Base-by-base conservation (phyloP, 495 filamentous ascomycete genomes). In the Tuber melanosporum region DNA sequence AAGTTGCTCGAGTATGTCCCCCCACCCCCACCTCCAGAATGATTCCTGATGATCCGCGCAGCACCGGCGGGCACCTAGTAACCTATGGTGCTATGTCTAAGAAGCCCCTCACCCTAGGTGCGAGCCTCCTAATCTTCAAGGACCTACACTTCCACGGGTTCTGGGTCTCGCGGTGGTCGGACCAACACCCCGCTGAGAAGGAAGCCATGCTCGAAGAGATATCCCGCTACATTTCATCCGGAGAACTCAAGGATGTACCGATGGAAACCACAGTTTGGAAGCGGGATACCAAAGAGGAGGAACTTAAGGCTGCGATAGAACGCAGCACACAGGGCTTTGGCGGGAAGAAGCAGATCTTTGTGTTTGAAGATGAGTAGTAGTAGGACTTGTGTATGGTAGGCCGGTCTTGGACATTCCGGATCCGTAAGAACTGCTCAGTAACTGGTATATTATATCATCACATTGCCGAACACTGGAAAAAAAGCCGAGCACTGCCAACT, bases 71-170 rank as follows among this genome's bases (percentile, higher is more conserved):
- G 3, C 89, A 91, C 71, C 87, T 98, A 85, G 93, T 98, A 45
- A 97, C 95, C 43, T 99, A 99, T 82, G 95, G 95, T 44, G 96
- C 92, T 32, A 99, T 99, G 95, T 89, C 91, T 57, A 91, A 92
- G 80, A 90, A 95, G 86, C 93, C 94, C 0, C 87, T 97, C 22
- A 87, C 87, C 41, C 85, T 98, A 77, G 92, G 93, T 0, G 91
- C 93, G 6, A 90, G 91, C 0, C 85, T 94, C 81, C 85, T 97
- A 76, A 98, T 99, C 75, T 99, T 99, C 85, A 94, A 94, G 84
- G 89, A 97, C 79, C 84, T 98, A 42, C 85, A 88, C 70, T 95
- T 97, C 77, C 89, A 92, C 79, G 95, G 95, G 2, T 98, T 98
- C 84, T 99, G 95, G 95, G 90, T 98, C 41, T 94, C 91, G 81